Base-by-base conservation (phyloP, 495 filamentous ascomycete genomes). In the Amphirosellinia nigrospora region DNA sequence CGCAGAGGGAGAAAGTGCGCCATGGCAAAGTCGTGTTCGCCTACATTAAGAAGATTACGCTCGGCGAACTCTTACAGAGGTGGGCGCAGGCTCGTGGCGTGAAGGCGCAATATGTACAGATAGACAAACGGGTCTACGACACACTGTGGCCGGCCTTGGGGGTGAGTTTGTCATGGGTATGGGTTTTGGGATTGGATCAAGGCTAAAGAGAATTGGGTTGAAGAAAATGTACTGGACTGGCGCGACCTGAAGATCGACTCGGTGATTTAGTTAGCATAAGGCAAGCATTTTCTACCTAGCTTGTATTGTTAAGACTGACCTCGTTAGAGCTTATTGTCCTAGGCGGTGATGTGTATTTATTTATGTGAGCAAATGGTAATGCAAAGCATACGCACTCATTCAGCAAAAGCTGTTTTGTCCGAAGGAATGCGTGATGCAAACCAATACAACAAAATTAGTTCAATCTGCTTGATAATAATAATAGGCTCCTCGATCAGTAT, bases 81-180 rank as follows among this genome's bases (percentile, higher is more conserved):
- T 60, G 36, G 36, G 36, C 58, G 9, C 34, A 28, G 58, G n/a
- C 58, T 21, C 43, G n/a, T n/a, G 59, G 26, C 15, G 39, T 62
- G 7, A 46, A 62, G 39, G 75, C 75, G 26, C 66, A 72, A 72
- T 76, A 74, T 50, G 68, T 77, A 32, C 45, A 62, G 55, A 66
- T 79, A 3, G 60, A 62, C 21, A 56, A 66, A 28, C 36, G 74
- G 43, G 74, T 72, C 19, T 84, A 69, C 61, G 43, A 79, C n/a
- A 53, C 55, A 30, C 9, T 82, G 19, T 82, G 80, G 77, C 79
- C 80, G 28, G 71, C 26, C 82, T 78, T 77, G 78, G 70, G 0
- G 69, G 72, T 15, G 78, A 81, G 76, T 79, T 82, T 71, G 81
- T 78, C 10, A 56, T 73, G n/a, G 82, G 82, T 78, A 79, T 81